Conservation (phyloP, 805 yeast genomes). For the Wickerhamiella bombiphila region DNA sequence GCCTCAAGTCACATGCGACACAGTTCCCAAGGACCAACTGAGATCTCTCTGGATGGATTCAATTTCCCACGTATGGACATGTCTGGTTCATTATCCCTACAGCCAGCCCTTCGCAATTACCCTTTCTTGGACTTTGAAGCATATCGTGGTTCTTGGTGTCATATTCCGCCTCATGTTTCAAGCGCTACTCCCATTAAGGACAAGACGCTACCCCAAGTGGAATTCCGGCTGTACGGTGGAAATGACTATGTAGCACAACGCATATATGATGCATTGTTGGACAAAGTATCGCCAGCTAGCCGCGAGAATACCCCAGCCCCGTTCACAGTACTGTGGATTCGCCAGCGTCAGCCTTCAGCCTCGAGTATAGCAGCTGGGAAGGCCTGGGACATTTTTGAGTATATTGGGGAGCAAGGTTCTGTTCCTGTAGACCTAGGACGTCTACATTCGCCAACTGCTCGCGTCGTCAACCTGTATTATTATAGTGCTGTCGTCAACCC, state of each 20-base stretch:
- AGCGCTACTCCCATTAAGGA: not conserved
- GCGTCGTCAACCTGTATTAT: not conserved
- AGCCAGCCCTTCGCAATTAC: not conserved
- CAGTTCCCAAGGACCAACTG: not conserved
- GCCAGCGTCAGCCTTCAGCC: no score
- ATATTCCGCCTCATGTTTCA: not conserved
- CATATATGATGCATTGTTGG: not conserved
- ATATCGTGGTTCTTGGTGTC: no score
- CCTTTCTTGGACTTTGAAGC: not conserved
- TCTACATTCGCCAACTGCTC: no score
- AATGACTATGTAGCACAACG: not conserved
- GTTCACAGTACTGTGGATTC: no score
- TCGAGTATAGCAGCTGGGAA: no score
- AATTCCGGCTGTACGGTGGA: conserved; percentile 1
- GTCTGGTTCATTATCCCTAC: not conserved
- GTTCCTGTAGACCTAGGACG: no score
- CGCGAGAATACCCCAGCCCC: no score
- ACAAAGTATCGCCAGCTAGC: no score
- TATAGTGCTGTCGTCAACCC: not conserved
- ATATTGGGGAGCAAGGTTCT: no score
- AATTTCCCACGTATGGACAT: not conserved
- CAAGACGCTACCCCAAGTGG: not conserved
- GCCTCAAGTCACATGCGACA: not conserved
- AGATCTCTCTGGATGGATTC: not conserved
- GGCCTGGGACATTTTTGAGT: no score